Evolutionary conservation across 805 yeast genomes (phyloP).

Genomic region (Cyberlindnera misumaiensis): DNA sequence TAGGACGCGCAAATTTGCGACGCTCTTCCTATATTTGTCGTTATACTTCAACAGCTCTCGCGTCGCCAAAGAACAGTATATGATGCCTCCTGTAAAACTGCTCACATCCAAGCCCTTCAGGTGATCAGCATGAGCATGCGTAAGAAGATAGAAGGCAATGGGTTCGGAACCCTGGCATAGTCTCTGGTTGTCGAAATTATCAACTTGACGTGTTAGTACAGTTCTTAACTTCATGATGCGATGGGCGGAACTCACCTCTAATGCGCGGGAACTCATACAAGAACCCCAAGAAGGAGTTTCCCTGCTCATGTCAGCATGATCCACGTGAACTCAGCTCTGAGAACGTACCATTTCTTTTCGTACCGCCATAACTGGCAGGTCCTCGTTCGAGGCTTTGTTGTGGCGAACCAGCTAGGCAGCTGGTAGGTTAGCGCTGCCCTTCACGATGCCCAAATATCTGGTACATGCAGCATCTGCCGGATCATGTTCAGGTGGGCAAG

Average conservation of each 20-base stretch:
- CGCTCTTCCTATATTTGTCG: conserved; percentile 7
- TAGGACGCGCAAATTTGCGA: conserved; percentile 13
- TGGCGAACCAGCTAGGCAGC: too few relatives aligned
- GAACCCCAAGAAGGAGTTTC: conserved; percentile 33
- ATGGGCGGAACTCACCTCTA: conserved; percentile 25
- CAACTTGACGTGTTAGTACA: background rate
- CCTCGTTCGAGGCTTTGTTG: background rate
- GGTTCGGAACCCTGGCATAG: background rate
- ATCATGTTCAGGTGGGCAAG: too few relatives aligned
- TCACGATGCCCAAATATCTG: too few relatives aligned
- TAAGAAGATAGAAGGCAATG: conserved; percentile 29
- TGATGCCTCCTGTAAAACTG: conserved; percentile 30
- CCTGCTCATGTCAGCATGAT: conserved; percentile 1
- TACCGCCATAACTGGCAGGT: background rate
- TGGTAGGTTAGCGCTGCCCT: too few relatives aligned
- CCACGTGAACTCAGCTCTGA: background rate
- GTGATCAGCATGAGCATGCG: conserved; percentile 54
- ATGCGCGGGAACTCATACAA: conserved; percentile 43
- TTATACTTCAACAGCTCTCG: conserved; percentile 12
- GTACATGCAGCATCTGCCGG: too few relatives aligned
- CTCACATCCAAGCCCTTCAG: conserved; percentile 36
- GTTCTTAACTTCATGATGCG: background rate
- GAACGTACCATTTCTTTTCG: conserved; percentile 1
- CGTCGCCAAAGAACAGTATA: conserved; percentile 43
- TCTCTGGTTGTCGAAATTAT: conserved; percentile 20